A percentile compares a stretch with the other conserved stretches of the same genome.
Evolutionary conservation across 192 early-diverging fungal species (phyloP).

Genomic region (Funneliformis mosseae): DNA sequence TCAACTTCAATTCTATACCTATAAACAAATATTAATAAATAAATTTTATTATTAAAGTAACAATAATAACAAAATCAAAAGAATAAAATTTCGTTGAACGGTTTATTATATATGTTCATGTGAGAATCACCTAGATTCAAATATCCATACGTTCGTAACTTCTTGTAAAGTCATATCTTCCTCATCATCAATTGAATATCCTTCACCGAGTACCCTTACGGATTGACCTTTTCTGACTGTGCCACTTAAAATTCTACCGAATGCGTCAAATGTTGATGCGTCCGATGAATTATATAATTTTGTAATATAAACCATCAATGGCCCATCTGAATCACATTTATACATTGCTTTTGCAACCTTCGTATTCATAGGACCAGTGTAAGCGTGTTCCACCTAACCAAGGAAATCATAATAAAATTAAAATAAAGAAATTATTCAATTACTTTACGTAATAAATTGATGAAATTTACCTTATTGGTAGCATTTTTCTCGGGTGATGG

Average conservation of each 20-base stretch:
- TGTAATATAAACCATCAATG: conserved; percentile 88
- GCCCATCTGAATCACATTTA: conserved; percentile 83
- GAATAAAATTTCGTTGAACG: not conserved
- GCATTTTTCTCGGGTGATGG: conserved; percentile 84
- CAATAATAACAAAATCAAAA: too few relatives aligned
- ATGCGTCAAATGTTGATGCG: conserved; percentile 82
- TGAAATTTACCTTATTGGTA: conserved; percentile 42
- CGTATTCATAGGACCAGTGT: conserved; percentile 63
- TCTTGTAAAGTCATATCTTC: conserved; percentile 91
- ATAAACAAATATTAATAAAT: not conserved
- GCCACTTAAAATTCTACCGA: conserved; percentile 95
- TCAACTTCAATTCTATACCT: conserved; percentile 84
- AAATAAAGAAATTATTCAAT: not conserved
- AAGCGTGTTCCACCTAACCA: conserved; percentile 54
- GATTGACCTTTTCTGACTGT: conserved; percentile 72
- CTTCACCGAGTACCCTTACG: conserved; percentile 92
- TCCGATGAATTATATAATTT: conserved; percentile 91
- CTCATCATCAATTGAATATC: conserved; percentile 89
- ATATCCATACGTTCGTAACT: conserved; percentile 74
- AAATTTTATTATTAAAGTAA: not conserved
- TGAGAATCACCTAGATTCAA: conserved; percentile 71
- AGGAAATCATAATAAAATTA: not conserved
- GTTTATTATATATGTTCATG: not conserved
- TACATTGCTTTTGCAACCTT: conserved; percentile 70
- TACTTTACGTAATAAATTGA: not conserved